A percentile compares a stretch with the other conserved stretches of the same genome.
Evolutionary conservation across 352 stramenopile genomes (phyloP).

Genomic region (Phytophthora melonis): DNA sequence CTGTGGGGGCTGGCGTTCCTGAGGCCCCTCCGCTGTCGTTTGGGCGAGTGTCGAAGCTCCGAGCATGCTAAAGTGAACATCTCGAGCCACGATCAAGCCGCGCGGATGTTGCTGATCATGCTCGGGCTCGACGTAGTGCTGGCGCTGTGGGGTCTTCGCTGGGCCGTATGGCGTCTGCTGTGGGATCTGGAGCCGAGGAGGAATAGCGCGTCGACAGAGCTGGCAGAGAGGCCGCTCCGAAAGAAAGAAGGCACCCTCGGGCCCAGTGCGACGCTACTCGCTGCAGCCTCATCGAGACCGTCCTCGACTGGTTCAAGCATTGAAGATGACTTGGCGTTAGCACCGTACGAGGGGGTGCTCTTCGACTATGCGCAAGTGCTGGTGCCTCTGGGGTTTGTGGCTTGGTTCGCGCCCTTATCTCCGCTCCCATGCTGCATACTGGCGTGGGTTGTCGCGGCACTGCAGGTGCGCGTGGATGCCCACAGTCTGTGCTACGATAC

Average conservation of each 20-base stretch:
- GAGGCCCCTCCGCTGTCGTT: slow-evolving; percentile 37
- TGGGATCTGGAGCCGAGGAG: slow-evolving; percentile 2
- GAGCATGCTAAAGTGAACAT: slow-evolving; percentile 21
- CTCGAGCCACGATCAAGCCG: slow-evolving; percentile 57
- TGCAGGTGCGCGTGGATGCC: slow-evolving; percentile 75
- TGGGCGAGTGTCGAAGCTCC: slow-evolving; percentile 27
- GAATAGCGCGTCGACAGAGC: slow-evolving; percentile 4
- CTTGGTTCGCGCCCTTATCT: slow-evolving; percentile 68
- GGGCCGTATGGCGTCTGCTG: slow-evolving; percentile 37
- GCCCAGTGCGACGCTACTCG: slow-evolving; percentile 13
- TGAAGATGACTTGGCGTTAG: slow-evolving; percentile 53
- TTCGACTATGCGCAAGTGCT: slow-evolving; percentile 82
- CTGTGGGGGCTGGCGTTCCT: slow-evolving; percentile 68
- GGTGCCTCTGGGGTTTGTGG: slow-evolving; percentile 66
- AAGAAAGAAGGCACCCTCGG: slow-evolving; percentile 1
- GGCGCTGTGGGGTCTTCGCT: slow-evolving; percentile 59
- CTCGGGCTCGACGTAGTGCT: slow-evolving; percentile 55
- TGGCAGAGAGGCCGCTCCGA: background rate
- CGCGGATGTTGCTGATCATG: slow-evolving; percentile 56
- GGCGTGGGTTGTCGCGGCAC: slow-evolving; percentile 56
- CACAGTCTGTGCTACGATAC: slow-evolving; percentile 68
- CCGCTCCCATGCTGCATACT: slow-evolving; percentile 49
- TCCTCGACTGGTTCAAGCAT: slow-evolving; percentile 20
- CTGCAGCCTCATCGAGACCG: slow-evolving; percentile 4
- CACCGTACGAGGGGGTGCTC: slow-evolving; percentile 73